phyloP scores from a whole-genome alignment of 331 rosid genomes.

The Erythrophleum ivorense region DNA sequence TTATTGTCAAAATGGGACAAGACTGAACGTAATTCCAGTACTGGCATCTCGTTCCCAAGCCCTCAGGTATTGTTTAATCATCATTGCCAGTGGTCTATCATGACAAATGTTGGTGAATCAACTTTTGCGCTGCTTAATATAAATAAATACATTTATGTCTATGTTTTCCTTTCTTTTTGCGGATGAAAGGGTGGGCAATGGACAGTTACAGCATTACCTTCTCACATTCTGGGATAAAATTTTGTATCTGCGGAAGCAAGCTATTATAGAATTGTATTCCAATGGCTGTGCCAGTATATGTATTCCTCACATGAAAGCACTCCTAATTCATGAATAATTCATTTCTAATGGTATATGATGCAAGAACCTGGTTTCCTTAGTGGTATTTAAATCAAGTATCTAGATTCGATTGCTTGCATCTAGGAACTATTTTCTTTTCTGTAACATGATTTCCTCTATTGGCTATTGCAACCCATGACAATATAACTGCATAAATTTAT shows the following conservation, averaged over 20 bases:
- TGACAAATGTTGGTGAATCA: conserved; percentile 12
- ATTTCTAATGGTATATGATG: background rate
- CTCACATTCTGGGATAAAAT: conserved; percentile 25
- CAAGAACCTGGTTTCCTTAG: background rate
- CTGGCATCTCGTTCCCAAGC: conserved; percentile 98
- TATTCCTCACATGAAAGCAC: background rate
- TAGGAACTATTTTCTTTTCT: conserved; percentile 25
- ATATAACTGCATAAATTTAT: conserved; percentile 12
- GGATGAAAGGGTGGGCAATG: conserved; percentile 10
- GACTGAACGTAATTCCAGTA: conserved; percentile 91
- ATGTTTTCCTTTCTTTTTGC: background rate
- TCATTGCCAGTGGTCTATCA: conserved; percentile 4
- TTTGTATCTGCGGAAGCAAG: conserved; percentile 1
- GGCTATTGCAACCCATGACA: conserved; percentile 24
- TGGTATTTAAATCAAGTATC: background rate
- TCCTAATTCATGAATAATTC: background rate
- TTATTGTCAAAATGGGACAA: conserved; percentile 88
- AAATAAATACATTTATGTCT: background rate
- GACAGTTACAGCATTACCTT: conserved; percentile 21
- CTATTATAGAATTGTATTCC: background rate
- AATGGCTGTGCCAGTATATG: background rate
- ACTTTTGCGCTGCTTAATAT: background rate
- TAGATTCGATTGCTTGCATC: background rate
- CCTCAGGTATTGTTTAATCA: conserved; percentile 69
- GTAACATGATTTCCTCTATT: conserved; percentile 24